These are phyloP conservation scores for Fonsecaea monophora DNA, from an alignment of 2,329 filamentous ascomycete genomes.

Conservation along the genomic window DNA sequence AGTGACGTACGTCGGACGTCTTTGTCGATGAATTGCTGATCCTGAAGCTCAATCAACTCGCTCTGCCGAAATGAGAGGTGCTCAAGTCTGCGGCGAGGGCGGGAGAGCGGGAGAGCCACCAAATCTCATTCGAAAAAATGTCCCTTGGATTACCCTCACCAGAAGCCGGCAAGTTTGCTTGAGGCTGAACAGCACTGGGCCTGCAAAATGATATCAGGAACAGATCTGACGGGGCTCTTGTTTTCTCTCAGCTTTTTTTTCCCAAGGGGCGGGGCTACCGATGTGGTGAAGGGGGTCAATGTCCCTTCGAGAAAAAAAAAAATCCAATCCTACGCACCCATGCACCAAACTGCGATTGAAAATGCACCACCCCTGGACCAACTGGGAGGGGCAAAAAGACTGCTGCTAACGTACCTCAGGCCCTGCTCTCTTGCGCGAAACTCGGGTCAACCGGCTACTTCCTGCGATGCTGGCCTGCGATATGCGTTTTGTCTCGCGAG, in stretches of 20 bases:
- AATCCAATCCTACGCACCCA: background rate
- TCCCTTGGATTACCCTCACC: background rate
- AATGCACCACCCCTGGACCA: background rate
- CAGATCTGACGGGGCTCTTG: conserved; percentile 19
- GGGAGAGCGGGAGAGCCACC: background rate
- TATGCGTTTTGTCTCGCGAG: conserved; percentile 21
- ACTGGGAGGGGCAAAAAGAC: background rate
- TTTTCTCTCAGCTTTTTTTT: conserved; percentile 4
- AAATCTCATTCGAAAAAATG: background rate
- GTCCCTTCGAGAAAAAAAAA: background rate
- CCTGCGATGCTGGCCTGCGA: conserved; percentile 18
- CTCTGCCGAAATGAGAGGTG: background rate
- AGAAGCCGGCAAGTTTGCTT: background rate
- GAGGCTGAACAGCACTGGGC: conserved; percentile 25
- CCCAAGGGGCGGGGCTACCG: conserved; percentile 5
- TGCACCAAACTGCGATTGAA: background rate
- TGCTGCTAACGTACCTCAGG: conserved; percentile 10
- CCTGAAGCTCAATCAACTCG: conserved; percentile 11
- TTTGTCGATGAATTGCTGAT: conserved; percentile 18
- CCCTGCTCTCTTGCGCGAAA: conserved; percentile 16
- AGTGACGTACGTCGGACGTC: conserved; percentile 33
- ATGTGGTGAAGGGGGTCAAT: background rate
- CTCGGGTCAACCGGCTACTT: conserved; percentile 30
- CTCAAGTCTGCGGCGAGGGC: background rate
- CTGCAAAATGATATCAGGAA: conserved; percentile 30